phyloP scores from a whole-genome alignment of 495 filamentous ascomycete genomes.

The Patellaria atrata region DNA sequence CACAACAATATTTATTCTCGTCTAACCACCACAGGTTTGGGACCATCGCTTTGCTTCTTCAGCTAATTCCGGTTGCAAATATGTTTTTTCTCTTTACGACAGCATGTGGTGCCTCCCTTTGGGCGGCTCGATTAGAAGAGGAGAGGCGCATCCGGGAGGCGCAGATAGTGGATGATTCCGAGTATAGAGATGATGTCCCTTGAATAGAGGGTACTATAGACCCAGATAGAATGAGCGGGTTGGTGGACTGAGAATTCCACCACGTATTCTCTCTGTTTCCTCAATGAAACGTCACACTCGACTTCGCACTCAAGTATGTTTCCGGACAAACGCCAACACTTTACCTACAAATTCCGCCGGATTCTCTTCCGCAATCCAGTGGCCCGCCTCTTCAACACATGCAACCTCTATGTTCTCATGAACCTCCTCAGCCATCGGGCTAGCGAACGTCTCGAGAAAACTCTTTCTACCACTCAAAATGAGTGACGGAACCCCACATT shows the following conservation, averaged over 20 bases:
- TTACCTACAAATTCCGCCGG: constrained; percentile 27
- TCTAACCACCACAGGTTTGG: constrained; percentile 35
- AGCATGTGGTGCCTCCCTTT: constrained; percentile 47
- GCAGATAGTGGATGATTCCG: not conserved
- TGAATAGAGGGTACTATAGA: too few relatives aligned
- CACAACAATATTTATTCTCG: not conserved
- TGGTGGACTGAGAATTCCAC: too few relatives aligned
- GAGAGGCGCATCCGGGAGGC: constrained; percentile 11
- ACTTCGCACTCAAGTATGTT: too few relatives aligned
- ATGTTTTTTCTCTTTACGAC: constrained; percentile 57
- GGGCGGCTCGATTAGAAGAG: constrained; percentile 44
- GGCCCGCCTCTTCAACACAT: constrained; percentile 24
- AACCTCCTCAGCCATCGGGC: constrained; percentile 26
- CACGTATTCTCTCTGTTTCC: too few relatives aligned
- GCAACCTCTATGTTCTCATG: constrained; percentile 21
- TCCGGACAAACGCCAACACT: constrained; percentile 23
- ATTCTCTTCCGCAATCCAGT: constrained; percentile 31
- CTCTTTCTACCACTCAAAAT: constrained; percentile 26
- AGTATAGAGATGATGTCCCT: constrained; percentile 17
- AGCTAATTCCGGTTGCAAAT: constrained; percentile 46
- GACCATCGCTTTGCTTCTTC: constrained; percentile 43
- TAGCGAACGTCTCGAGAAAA: constrained; percentile 16
- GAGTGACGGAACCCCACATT: constrained; percentile 27
- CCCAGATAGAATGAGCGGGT: too few relatives aligned
- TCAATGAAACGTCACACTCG: too few relatives aligned